Percentiles rank a stretch among this genome's conserved stretches.
phyloP scores from a whole-genome alignment of 2,329 filamentous ascomycete genomes.

The Stagonosporopsis rhizophila region DNA sequence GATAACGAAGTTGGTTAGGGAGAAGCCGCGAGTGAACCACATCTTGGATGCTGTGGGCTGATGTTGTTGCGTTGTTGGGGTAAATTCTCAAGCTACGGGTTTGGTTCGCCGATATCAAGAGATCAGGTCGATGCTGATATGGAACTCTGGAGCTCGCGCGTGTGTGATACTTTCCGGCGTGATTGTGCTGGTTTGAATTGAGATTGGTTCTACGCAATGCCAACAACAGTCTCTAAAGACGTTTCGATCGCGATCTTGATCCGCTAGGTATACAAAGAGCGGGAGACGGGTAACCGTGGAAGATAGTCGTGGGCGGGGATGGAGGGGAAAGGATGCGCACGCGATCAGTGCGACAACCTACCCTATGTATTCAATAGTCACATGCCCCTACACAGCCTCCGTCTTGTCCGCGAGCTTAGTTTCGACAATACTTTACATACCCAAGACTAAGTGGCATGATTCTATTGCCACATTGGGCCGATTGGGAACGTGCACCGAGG shows the following conservation, averaged over 20 bases:
- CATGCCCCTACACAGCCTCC: slow-evolving; percentile 2
- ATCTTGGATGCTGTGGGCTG: slow-evolving; percentile 30
- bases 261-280: background rate
- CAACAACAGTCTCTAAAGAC: background rate
- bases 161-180: background rate
- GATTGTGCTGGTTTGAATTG: too few relatives aligned
- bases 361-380: slow-evolving; percentile 8
- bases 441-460: slow-evolving; percentile 32
- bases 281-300: background rate
- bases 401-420: background rate
- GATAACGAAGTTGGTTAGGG: slow-evolving; percentile 70
- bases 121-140: background rate
- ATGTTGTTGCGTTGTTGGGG: background rate
- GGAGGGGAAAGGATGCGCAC: background rate
- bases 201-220: too few relatives aligned
- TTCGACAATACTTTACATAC: background rate
- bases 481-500: slow-evolving; percentile 23
- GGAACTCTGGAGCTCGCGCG: background rate
- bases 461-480: slow-evolving; percentile 23
- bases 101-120: too few relatives aligned
- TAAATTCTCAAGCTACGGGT: background rate
- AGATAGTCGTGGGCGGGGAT: background rate
- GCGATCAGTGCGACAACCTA: background rate
- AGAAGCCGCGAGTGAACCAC: slow-evolving; percentile 61
- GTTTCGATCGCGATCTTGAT: background rate